Evolutionary conservation across 192 early-diverging fungal genomes (phyloP).

Genomic region (Backusella macrospora): DNA sequence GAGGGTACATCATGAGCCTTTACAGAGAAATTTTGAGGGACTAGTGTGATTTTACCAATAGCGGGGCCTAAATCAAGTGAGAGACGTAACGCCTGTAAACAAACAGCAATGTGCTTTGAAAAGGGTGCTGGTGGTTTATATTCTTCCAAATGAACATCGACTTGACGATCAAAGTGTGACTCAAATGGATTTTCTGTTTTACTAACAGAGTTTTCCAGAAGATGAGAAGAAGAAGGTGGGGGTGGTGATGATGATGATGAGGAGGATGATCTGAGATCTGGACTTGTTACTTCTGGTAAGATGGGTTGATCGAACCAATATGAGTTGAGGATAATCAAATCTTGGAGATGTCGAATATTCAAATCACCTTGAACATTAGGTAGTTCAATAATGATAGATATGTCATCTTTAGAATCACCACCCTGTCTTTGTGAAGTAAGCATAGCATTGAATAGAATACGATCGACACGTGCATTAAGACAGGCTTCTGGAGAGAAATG

Average conservation of each 20-base stretch:
- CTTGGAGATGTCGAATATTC: constrained; percentile 75
- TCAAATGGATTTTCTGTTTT: neutral
- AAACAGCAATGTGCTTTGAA: constrained; percentile 47
- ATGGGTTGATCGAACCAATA: constrained; percentile 66
- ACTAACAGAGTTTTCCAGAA: neutral
- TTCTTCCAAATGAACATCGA: neutral
- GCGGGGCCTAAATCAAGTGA: constrained; percentile 66
- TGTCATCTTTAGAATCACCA: constrained; percentile 51
- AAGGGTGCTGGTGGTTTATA: constrained; percentile 43
- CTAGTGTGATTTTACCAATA: constrained; percentile 60
- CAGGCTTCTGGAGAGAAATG: constrained; percentile 80
- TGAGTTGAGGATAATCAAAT: constrained; percentile 67
- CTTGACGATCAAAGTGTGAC: neutral
- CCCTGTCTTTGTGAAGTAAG: constrained; percentile 51
- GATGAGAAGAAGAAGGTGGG: neutral
- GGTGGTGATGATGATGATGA: neutral
- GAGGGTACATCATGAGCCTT: constrained; percentile 44
- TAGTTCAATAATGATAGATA: constrained; percentile 61
- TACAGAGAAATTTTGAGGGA: constrained; percentile 49
- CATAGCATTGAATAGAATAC: constrained; percentile 63
- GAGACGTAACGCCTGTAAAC: constrained; percentile 48
- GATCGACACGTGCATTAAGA: constrained; percentile 58
- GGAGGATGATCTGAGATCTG: too few species aligned
- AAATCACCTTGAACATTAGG: constrained; percentile 54
- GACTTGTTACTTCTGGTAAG: constrained; percentile 24